Percentiles rank a stretch among this genome's conserved stretches.
These are phyloP conservation scores for Penicillium sp. DNA, from an alignment of 2,329 filamentous ascomycete species.

Conservation along the genomic window DNA sequence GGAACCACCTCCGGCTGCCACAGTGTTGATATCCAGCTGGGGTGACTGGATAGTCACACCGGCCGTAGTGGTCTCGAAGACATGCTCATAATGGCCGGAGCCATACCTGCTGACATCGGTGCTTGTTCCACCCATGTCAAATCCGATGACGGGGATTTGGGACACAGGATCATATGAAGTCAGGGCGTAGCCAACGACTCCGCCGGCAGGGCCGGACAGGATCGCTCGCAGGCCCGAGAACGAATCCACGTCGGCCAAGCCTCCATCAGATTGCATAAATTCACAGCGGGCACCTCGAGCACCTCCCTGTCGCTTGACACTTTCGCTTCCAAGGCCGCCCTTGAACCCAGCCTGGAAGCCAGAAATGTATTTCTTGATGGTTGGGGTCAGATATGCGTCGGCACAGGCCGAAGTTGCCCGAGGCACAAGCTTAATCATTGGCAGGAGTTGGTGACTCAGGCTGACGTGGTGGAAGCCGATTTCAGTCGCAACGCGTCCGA, in stretches of 20 bases:
- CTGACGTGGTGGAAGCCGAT: slow-evolving; percentile 81
- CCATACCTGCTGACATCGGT: slow-evolving; percentile 85
- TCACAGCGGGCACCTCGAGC: slow-evolving; percentile 72
- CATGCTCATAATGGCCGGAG: slow-evolving; percentile 78
- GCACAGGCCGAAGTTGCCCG: slow-evolving; percentile 71
- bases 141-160: slow-evolving; percentile 77
- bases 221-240: slow-evolving; percentile 85
- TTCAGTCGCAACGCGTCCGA: slow-evolving; percentile 70
- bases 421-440: slow-evolving; percentile 78
- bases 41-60: slow-evolving; percentile 86
- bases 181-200: slow-evolving; percentile 83
- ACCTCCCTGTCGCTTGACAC: slow-evolving; percentile 62
- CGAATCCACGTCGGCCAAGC: slow-evolving; percentile 46
- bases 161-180: slow-evolving; percentile 79
- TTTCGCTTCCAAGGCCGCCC: slow-evolving; percentile 71
- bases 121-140: slow-evolving; percentile 88
- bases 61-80: slow-evolving; percentile 85
- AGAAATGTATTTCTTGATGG: slow-evolving; percentile 69
- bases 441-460: slow-evolving; percentile 74
- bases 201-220: slow-evolving; percentile 83
- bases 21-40: slow-evolving; percentile 86
- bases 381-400: slow-evolving; percentile 73
- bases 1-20: slow-evolving; percentile 80
- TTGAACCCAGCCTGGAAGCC: slow-evolving; percentile 77
- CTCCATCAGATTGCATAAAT: slow-evolving; percentile 88